A percentile compares a stretch with the other conserved stretches of the same genome.
phyloP scores from a whole-genome alignment of 805 yeast genomes.

The Candida quercuum region DNA sequence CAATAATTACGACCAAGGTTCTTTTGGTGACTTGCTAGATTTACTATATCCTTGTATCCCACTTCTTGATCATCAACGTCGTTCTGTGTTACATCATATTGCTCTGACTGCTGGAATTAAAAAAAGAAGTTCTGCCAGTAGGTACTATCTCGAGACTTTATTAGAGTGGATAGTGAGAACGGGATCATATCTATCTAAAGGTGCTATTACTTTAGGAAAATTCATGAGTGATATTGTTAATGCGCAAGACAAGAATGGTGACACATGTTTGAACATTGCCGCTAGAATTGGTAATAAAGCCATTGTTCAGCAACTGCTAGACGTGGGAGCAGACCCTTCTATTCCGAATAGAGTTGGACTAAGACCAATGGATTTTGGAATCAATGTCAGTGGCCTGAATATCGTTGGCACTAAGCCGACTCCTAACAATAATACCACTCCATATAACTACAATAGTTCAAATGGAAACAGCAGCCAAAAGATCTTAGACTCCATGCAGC shows the following conservation, averaged over 20 bases:
- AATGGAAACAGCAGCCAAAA: slow-evolving; percentile 26
- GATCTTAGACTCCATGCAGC: slow-evolving; percentile 45
- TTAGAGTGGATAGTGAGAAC: slow-evolving; percentile 72
- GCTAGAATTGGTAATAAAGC: slow-evolving; percentile 82
- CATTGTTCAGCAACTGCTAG: slow-evolving; percentile 73
- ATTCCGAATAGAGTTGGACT: slow-evolving; percentile 82
- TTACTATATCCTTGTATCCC: slow-evolving; percentile 70
- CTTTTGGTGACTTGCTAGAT: slow-evolving; percentile 67
- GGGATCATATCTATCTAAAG: slow-evolving; percentile 39
- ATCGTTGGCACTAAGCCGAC: neutral
- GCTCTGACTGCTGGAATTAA: slow-evolving; percentile 73
- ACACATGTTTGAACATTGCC: slow-evolving; percentile 89
- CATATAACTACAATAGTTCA: neutral
- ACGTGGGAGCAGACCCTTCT: slow-evolving; percentile 81
- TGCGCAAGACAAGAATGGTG: slow-evolving; percentile 89
- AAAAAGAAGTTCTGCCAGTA: slow-evolving; percentile 66
- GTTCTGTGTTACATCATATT: slow-evolving; percentile 85
- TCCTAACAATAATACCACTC: neutral
- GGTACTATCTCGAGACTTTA: slow-evolving; percentile 66
- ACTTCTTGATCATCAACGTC: slow-evolving; percentile 59
- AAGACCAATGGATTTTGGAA: slow-evolving; percentile 82
- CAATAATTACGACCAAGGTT: slow-evolving; percentile 72
- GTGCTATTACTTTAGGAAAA: slow-evolving; percentile 44
- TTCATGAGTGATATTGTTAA: slow-evolving; percentile 72
- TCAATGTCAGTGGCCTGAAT: slow-evolving; percentile 34